These are phyloP conservation scores for Apostasia shenzhenica DNA, from an alignment of 106 monocot genomes.

Conservation along the genomic window DNA sequence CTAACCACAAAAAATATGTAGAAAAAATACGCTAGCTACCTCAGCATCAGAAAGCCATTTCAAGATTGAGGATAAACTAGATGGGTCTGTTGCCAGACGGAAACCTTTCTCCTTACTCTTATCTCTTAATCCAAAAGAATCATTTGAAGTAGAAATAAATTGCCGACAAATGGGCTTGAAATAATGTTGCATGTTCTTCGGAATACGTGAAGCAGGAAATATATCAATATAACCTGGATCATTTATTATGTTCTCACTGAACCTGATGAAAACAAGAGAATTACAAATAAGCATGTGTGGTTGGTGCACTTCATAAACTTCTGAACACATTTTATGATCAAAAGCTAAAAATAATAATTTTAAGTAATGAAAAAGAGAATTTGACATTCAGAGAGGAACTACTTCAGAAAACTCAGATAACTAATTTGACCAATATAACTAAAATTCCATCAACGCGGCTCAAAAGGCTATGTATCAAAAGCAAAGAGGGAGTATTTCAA, in stretches of 20 bases:
- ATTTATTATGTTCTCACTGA: constrained; percentile 88
- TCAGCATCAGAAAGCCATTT: constrained; percentile 71
- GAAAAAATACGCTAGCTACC: constrained; percentile 29
- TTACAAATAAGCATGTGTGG: constrained; percentile 9
- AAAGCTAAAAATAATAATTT: too few species aligned
- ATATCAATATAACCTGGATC: constrained; percentile 90
- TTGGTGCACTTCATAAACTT: background rate
- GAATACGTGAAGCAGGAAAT: constrained; percentile 70
- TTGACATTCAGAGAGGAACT: too few species aligned
- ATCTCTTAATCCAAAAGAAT: constrained; percentile 1
- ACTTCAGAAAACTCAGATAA: too few species aligned
- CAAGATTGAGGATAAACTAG: constrained; percentile 53
- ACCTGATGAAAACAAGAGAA: constrained; percentile 51
- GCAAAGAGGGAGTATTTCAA: too few species aligned
- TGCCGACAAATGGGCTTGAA: constrained; percentile 41
- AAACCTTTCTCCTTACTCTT: constrained; percentile 57
- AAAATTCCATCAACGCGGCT: too few species aligned
- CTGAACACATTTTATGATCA: background rate
- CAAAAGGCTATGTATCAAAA: too few species aligned
- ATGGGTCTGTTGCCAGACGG: constrained; percentile 61
- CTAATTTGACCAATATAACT: too few species aligned
- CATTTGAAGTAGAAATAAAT: background rate
- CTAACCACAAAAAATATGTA: background rate
- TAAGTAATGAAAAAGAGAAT: too few species aligned
- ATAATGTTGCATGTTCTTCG: constrained; percentile 54